These are phyloP conservation scores for Cryptococcus sp. DNA, from an alignment of 1,284 basidiomycete species.

Conservation along the genomic window DNA sequence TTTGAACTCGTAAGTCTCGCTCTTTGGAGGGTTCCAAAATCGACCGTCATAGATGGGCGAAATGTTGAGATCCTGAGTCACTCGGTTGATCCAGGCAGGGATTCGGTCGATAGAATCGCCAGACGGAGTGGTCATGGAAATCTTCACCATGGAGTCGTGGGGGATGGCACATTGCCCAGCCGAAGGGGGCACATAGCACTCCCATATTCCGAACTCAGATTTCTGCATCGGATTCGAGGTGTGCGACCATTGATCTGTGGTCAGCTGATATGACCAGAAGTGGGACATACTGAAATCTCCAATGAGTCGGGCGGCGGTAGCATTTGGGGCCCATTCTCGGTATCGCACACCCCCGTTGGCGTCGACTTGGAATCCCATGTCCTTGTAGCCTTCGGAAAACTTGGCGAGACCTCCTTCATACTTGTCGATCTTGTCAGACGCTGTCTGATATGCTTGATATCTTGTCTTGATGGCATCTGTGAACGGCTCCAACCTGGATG, in stretches of 20 bases:
- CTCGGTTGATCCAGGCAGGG: constrained; percentile 89
- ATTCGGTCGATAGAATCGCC: constrained; percentile 82
- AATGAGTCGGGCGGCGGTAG: constrained; percentile 71
- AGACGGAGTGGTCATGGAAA: constrained; percentile 72
- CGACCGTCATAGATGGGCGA: constrained; percentile 92
- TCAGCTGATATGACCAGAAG: not conserved
- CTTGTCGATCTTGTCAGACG: constrained; percentile 66
- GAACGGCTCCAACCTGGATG: constrained; percentile 62
- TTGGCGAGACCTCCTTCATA: constrained; percentile 82
- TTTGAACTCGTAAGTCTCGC: constrained; percentile 74
- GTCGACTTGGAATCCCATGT: constrained; percentile 74
- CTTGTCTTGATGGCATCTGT: constrained; percentile 65
- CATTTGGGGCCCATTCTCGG: constrained; percentile 94
- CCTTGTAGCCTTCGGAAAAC: constrained; percentile 81
- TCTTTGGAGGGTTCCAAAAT: constrained; percentile 91
- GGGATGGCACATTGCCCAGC: constrained; percentile 75
- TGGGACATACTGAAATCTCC: constrained; percentile 86
- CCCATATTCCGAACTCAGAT: constrained; percentile 89
- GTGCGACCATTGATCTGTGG: constrained; percentile 81
- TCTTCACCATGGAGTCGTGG: constrained; percentile 93
- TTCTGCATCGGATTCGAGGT: constrained; percentile 77
- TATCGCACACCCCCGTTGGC: constrained; percentile 70
- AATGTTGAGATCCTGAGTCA: constrained; percentile 84
- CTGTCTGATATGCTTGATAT: constrained; percentile 64
- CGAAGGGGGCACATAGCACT: constrained; percentile 69